Conservation (phyloP, 192 early-diverging fungal genomes). For the Entomortierella chlamydospora region DNA sequence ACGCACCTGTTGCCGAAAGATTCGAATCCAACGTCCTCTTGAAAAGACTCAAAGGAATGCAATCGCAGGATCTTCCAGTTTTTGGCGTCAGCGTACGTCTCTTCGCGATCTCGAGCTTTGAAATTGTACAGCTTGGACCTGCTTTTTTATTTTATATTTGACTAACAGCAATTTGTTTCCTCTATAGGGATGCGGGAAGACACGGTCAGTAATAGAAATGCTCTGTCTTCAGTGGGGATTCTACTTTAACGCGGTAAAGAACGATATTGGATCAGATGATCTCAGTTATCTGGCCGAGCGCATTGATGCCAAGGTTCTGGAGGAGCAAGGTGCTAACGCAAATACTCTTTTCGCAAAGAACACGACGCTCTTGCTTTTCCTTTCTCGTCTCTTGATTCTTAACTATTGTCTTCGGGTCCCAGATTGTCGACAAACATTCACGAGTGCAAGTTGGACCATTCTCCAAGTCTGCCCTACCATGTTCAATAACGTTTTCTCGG, state of each 20-base stretch:
- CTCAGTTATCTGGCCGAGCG: conserved; percentile 18
- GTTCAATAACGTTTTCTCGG: conserved; percentile 18
- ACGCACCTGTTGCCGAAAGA: conserved; percentile 8
- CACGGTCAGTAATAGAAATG: conserved; percentile 25
- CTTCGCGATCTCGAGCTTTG: no score
- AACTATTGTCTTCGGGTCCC: conserved; percentile 23
- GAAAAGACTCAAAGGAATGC: conserved; percentile 8
- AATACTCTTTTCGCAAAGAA: conserved; percentile 27
- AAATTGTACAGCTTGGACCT: no score
- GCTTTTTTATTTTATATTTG: no score
- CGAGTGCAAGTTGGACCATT: conserved; percentile 27
- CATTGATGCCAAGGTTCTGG: not conserved
- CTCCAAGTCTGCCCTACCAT: conserved; percentile 34
- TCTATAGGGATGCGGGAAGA: conserved; percentile 25
- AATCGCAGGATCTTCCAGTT: conserved; percentile 18
- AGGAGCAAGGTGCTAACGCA: not conserved
- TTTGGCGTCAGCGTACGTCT: no score
- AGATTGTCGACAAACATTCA: conserved; percentile 13
- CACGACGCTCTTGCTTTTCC: conserved; percentile 27
- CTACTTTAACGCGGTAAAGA: conserved; percentile 32
- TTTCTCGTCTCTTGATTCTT: conserved; percentile 24
- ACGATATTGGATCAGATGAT: conserved; percentile 20
- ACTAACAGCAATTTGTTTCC: no score
- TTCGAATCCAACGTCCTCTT: conserved; percentile 22
- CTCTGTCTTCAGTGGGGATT: conserved; percentile 40